These are phyloP conservation scores for Lineolata rhizophorae DNA, from an alignment of 495 filamentous ascomycete species.

Conservation along the genomic window DNA sequence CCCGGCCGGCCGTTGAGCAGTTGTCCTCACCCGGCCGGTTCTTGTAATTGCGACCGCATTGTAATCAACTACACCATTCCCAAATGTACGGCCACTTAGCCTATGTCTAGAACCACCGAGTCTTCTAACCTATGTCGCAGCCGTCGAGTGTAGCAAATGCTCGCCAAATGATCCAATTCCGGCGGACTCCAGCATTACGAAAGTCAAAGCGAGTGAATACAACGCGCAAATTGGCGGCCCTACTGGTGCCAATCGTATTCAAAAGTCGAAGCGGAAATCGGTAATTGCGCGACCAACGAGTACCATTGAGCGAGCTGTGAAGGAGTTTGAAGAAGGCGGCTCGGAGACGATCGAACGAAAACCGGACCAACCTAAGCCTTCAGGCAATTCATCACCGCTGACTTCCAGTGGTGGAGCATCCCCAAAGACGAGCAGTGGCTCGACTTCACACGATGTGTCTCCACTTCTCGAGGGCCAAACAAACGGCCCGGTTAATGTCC, in stretches of 20 bases:
- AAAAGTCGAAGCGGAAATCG: background rate
- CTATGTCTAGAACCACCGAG: background rate
- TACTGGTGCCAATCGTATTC: background rate
- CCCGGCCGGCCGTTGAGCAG: conserved; percentile 57
- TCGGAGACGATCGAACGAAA: no score
- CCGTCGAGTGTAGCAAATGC: background rate
- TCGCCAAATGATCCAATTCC: background rate
- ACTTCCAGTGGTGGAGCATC: no score
- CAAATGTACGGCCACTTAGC: conserved; percentile 6
- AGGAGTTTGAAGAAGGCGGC: no score
- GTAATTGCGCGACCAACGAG: no score
- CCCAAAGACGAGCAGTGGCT: no score
- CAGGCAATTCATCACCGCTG: no score
- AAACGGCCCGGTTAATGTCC: no score
- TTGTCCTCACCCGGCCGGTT: conserved; percentile 49
- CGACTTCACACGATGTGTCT: no score
- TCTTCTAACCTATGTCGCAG: background rate
- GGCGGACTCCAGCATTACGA: background rate
- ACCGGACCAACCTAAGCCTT: no score
- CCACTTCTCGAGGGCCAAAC: no score
- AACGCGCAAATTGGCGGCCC: background rate
- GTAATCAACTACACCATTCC: conserved; percentile 21
- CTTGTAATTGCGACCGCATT: conserved; percentile 31
- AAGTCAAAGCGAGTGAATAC: background rate
- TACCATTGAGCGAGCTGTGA: no score